These are phyloP conservation scores for Talaromyces sp. DNA, from an alignment of 2,329 filamentous ascomycete species.

Conservation along the genomic window DNA sequence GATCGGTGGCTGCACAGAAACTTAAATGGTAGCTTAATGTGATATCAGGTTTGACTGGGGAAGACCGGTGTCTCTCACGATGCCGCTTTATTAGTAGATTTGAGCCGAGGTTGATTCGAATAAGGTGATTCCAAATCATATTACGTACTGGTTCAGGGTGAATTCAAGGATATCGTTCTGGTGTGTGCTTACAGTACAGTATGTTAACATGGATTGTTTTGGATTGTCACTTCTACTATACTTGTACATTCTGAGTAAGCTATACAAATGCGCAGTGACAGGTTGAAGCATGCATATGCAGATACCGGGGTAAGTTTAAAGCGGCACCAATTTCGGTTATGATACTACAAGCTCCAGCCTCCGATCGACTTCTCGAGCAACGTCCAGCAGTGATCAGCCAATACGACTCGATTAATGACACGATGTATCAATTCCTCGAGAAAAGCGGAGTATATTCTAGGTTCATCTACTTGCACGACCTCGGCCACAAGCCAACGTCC, in stretches of 20 bases:
- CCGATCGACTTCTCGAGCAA: not conserved
- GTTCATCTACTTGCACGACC: not conserved
- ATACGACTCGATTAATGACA: not conserved
- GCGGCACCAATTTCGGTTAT: not conserved
- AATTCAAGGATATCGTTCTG: not conserved
- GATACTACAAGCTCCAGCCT: not conserved
- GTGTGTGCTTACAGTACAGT: not conserved
- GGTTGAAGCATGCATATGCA: not conserved
- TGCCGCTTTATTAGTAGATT: not conserved
- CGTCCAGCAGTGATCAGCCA: not conserved
- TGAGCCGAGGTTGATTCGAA: not conserved
- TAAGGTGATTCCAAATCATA: not conserved
- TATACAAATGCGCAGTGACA: too few species aligned
- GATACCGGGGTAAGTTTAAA: not conserved
- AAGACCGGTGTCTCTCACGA: not conserved
- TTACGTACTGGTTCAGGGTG: not conserved
- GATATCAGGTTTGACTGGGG: not conserved
- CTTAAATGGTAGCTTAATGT: not conserved
- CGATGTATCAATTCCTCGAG: not conserved
- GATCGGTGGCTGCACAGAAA: not conserved
- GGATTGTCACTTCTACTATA: not conserved
- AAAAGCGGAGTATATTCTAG: not conserved
- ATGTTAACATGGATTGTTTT: not conserved
- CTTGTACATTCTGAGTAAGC: too few species aligned
- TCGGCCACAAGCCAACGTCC: not conserved